A percentile compares a stretch with the other conserved stretches of the same genome.
Conservation (phyloP, 768 basidiomycete species). For the Boletus tomentosulus region DNA sequence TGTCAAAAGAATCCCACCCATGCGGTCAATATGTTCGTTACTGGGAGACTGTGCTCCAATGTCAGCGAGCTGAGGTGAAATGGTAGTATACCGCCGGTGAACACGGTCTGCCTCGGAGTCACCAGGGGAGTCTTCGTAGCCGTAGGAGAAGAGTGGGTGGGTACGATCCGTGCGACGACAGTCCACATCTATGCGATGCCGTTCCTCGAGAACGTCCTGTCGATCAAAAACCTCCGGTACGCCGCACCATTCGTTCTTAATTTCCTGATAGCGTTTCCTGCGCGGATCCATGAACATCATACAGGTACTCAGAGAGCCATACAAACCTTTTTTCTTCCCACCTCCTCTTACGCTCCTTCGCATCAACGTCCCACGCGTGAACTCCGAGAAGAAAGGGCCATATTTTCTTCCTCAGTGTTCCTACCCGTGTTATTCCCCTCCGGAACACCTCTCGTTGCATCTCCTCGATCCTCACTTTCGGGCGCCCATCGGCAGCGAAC, state of each 20-base stretch:
- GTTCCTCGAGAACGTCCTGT: constrained; percentile 79
- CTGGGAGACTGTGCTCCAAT: constrained; percentile 85
- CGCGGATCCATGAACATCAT: constrained; percentile 7
- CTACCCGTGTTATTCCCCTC: constrained; percentile 57
- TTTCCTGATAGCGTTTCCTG: constrained; percentile 64
- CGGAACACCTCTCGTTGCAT: constrained; percentile 77
- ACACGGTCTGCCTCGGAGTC: constrained; percentile 52
- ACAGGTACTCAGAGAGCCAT: background rate
- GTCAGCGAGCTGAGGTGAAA: constrained; percentile 67
- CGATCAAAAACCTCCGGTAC: constrained; percentile 78
- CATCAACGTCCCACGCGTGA: constrained; percentile 70
- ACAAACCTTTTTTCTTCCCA: constrained; percentile 66
- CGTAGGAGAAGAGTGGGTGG: constrained; percentile 79
- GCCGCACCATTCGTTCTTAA: constrained; percentile 82
- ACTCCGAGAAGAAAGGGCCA: constrained; percentile 94
- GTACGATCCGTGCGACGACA: constrained; percentile 93
- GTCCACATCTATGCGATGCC: constrained; percentile 95
- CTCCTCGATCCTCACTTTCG: constrained; percentile 60
- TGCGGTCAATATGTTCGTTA: constrained; percentile 89
- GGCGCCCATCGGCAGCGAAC: constrained; percentile 71
- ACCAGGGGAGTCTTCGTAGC: constrained; percentile 31
- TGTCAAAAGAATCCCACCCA: constrained; percentile 81
- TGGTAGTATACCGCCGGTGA: constrained; percentile 59
- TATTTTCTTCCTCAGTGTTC: constrained; percentile 59
- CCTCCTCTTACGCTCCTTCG: constrained; percentile 51